Conservation (phyloP, 306 rosid genomes). For the Lathyrus aphaca region DNA sequence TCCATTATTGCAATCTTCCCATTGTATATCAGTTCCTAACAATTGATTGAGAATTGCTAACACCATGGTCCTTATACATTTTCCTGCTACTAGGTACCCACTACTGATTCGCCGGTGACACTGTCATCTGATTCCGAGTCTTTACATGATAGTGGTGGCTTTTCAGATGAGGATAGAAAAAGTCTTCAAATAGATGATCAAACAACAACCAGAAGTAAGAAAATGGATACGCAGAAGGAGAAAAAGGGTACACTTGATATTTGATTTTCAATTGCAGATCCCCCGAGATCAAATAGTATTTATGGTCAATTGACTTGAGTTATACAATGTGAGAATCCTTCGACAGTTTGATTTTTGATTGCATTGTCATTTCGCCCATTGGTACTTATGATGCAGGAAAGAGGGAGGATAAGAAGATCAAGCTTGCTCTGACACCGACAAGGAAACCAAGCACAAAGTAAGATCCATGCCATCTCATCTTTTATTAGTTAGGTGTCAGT, state of each 20-base stretch:
- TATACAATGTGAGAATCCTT: conserved; percentile 6
- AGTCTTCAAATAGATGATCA: conserved; percentile 43
- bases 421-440: conserved; percentile 37
- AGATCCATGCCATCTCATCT: conserved; percentile 35
- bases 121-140: conserved; percentile 70
- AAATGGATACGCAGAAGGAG: conserved; percentile 39
- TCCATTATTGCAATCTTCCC: background rate
- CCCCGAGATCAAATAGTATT: conserved; percentile 21
- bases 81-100: conserved; percentile 51
- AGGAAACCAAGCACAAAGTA: conserved; percentile 46
- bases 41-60: background rate
- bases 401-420: conserved; percentile 32
- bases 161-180: conserved; percentile 40
- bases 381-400: conserved; percentile 51
- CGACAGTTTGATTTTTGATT: conserved; percentile 17
- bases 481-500: conserved; percentile 2
- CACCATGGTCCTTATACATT: background rate
- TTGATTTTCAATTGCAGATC: conserved; percentile 24
- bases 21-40: background rate
- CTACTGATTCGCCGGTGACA: conserved; percentile 45
- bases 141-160: conserved; percentile 43
- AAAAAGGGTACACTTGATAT: conserved; percentile 50
- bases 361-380: conserved; percentile 15
- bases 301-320: background rate
- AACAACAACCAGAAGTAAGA: conserved; percentile 44